Percentiles rank a stretch among this genome's conserved stretches.
Conservation (phyloP, 148 eudicot species). For the Selenicereus undatus region DNA sequence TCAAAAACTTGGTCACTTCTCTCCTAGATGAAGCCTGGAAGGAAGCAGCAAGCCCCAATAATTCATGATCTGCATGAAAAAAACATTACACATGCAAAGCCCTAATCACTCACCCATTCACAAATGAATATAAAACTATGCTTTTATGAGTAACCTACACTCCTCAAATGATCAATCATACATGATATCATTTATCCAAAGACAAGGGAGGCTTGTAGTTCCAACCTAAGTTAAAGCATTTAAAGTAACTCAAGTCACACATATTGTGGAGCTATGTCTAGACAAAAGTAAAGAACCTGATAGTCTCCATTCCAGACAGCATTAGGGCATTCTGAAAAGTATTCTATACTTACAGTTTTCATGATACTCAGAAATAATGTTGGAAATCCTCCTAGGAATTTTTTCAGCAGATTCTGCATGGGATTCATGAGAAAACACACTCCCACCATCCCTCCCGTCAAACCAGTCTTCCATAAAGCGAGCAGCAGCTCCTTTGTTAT, state of each 20-base stretch:
- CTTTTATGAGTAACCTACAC: background rate
- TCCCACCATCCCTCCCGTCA: slow-evolving; percentile 43
- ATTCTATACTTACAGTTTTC: slow-evolving; percentile 57
- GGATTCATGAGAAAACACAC: slow-evolving; percentile 24
- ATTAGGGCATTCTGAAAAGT: background rate
- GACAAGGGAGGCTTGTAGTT: background rate
- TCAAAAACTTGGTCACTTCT: slow-evolving; percentile 55
- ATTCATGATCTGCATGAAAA: slow-evolving; percentile 60
- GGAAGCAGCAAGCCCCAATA: slow-evolving; percentile 74
- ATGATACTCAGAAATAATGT: slow-evolving; percentile 50
- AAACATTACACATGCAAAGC: background rate
- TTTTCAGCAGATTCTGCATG: slow-evolving; percentile 22
- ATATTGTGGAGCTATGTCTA: background rate
- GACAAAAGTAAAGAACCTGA: background rate
- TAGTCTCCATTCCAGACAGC: background rate
- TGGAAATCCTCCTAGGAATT: slow-evolving; percentile 74
- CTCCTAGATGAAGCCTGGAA: slow-evolving; percentile 66
- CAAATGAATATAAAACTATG: background rate
- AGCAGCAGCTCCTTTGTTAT: slow-evolving; percentile 97
- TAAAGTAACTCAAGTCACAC: background rate
- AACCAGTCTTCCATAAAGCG: slow-evolving; percentile 98
- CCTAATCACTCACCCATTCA: background rate
- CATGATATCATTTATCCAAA: background rate
- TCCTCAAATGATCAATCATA: background rate
- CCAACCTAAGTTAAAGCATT: background rate